phyloP scores from a whole-genome alignment of 768 basidiomycete species.

The Panaeolus cyanescens region DNA sequence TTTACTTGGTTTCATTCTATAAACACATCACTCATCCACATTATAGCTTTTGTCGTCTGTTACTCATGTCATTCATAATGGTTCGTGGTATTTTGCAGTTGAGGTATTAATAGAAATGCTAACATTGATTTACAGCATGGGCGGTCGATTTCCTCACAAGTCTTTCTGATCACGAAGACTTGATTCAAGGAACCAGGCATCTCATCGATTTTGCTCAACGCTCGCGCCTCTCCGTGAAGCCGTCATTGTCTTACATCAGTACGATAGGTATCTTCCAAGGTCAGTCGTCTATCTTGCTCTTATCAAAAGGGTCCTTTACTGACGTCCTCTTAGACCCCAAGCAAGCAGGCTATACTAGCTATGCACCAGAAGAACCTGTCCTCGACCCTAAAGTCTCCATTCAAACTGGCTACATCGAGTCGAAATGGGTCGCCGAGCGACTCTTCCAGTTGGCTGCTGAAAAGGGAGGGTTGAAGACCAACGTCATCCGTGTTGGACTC shows the following conservation, averaged over 20 bases:
- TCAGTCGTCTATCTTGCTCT: slow-evolving; percentile 4
- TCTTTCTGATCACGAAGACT: slow-evolving; percentile 10
- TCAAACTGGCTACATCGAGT: slow-evolving; percentile 38
- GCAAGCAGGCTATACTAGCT: slow-evolving; percentile 4
- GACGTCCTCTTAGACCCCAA: slow-evolving; percentile 7
- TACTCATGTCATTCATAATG: slow-evolving; percentile 25
- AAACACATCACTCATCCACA: background rate
- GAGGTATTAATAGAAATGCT: background rate
- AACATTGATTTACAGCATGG: slow-evolving; percentile 31
- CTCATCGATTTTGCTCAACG: slow-evolving; percentile 33
- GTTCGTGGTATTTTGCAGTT: slow-evolving; percentile 7
- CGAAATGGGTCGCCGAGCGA: slow-evolving; percentile 44
- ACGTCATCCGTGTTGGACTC: slow-evolving; percentile 40
- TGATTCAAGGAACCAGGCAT: slow-evolving; percentile 29
- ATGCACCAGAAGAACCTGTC: slow-evolving; percentile 19
- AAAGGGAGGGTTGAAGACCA: slow-evolving; percentile 23
- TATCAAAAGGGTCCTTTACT: background rate
- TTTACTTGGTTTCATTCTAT: background rate
- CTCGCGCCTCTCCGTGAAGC: slow-evolving; percentile 16
- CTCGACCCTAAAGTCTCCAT: slow-evolving; percentile 22
- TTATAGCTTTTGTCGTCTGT: slow-evolving; percentile 14
- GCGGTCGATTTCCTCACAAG: slow-evolving; percentile 34
- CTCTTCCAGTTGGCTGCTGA: slow-evolving; percentile 31
- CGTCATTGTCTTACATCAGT: slow-evolving; percentile 32
- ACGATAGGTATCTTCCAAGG: slow-evolving; percentile 30